Conservation (phyloP, 331 rosid genomes). For the Acacia pycnantha region DNA sequence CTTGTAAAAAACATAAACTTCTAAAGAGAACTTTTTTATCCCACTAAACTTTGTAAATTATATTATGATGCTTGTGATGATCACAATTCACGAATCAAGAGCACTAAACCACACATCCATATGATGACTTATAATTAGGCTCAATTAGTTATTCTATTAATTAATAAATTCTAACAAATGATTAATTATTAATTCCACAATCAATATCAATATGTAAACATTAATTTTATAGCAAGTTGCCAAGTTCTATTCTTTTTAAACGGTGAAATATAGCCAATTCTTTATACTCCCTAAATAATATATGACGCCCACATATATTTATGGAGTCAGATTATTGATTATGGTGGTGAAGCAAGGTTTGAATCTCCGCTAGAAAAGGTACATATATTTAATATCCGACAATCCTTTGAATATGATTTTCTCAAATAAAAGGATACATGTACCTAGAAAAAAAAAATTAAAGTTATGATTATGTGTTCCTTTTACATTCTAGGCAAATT, state of each 20-base stretch:
- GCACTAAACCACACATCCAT: not conserved
- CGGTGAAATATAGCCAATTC: too few relatives aligned
- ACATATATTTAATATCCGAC: accelerated
- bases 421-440: too few relatives aligned
- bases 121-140: not conserved
- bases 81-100: not conserved
- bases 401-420: too few relatives aligned
- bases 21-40: too few relatives aligned
- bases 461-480: not conserved
- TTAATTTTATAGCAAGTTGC: not conserved
- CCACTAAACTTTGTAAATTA: too few relatives aligned
- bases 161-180: too few relatives aligned
- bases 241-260: not conserved
- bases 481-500: too few relatives aligned
- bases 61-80: not conserved
- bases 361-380: accelerated
- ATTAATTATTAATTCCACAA: not conserved
- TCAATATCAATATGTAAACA: not conserved
- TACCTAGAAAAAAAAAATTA: too few relatives aligned
- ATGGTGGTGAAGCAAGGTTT: too few relatives aligned
- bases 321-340: not conserved
- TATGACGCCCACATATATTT: not conserved
- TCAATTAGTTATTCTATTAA: not conserved
- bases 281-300: not conserved
- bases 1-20: too few relatives aligned